Evolutionary conservation across 139 green algal genomes (phyloP).

Genomic region (Coccomyxa sp.): DNA sequence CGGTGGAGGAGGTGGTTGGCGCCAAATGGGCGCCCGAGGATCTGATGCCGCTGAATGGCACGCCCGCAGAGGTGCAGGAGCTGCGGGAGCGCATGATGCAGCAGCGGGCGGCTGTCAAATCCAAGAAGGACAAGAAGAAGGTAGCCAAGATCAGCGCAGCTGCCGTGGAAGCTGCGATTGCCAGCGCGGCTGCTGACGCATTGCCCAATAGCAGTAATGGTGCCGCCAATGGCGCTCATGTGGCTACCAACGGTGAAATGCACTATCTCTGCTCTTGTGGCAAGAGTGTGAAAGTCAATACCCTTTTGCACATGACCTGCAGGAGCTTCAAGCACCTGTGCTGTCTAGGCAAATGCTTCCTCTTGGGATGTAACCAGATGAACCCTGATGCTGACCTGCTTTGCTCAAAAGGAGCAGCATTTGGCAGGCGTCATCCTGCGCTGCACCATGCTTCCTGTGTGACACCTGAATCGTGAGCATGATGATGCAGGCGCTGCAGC

Average conservation of each 20-base stretch:
- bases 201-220: background rate
- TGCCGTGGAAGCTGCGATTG: background rate
- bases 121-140: constrained; percentile 25
- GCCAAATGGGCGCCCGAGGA: constrained; percentile 33
- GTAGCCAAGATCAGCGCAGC: background rate
- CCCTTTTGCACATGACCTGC: no score
- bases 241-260: background rate
- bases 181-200: background rate
- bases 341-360: no score
- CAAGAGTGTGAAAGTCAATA: no score
- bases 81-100: constrained; percentile 37
- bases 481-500: background rate
- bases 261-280: no score
- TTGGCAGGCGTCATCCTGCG: no score
- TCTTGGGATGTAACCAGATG: no score
- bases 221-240: background rate
- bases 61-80: constrained; percentile 32
- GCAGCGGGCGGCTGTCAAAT: constrained; percentile 18
- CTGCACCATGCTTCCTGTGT: no score
- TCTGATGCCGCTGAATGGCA: constrained; percentile 56
- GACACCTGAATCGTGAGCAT: no score
- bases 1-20: constrained; percentile 50
- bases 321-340: background rate
- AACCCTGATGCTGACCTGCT: no score
- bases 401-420: no score